Evolutionary conservation across 23 red algal genomes (phyloP).

Genomic region (Pyropia yezoensis): DNA sequence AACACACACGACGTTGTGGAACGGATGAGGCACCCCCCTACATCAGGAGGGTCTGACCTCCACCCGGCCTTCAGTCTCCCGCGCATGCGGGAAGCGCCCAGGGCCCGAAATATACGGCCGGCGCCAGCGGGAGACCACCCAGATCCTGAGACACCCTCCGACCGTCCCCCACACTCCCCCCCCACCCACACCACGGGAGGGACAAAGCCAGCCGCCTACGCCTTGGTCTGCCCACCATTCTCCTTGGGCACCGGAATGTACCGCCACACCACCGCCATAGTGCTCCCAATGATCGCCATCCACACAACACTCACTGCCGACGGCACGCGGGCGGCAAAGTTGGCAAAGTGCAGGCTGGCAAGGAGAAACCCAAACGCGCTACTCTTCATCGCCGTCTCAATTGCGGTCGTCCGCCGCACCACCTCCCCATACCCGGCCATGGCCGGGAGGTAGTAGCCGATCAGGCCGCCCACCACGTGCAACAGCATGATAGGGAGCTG

Average conservation of each 20-base stretch:
- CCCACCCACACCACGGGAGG: too few species aligned
- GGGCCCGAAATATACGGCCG: too few species aligned
- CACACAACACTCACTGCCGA: constrained; percentile 88
- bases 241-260: constrained; percentile 30
- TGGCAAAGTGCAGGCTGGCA: constrained; percentile 75
- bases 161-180: too few species aligned
- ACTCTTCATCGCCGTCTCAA: constrained; percentile 98
- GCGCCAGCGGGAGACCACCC: too few species aligned
- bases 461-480: constrained; percentile 68
- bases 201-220: too few species aligned
- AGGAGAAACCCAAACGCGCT: constrained; percentile 91
- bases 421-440: constrained; percentile 69
- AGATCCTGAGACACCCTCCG: too few species aligned
- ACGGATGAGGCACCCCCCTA: too few species aligned
- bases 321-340: constrained; percentile 86
- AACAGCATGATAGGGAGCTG: constrained; percentile 82
- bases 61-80: too few species aligned
- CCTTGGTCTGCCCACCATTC: too few species aligned
- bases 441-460: constrained; percentile 62
- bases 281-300: constrained; percentile 84
- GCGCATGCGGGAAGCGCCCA: too few species aligned
- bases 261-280: constrained; percentile 84
- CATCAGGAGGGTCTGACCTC: too few species aligned
- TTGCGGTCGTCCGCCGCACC: constrained; percentile 74
- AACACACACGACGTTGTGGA: too few species aligned